phyloP scores from a whole-genome alignment of 805 yeast species.

The Cyberlindnera subsufficiens region DNA sequence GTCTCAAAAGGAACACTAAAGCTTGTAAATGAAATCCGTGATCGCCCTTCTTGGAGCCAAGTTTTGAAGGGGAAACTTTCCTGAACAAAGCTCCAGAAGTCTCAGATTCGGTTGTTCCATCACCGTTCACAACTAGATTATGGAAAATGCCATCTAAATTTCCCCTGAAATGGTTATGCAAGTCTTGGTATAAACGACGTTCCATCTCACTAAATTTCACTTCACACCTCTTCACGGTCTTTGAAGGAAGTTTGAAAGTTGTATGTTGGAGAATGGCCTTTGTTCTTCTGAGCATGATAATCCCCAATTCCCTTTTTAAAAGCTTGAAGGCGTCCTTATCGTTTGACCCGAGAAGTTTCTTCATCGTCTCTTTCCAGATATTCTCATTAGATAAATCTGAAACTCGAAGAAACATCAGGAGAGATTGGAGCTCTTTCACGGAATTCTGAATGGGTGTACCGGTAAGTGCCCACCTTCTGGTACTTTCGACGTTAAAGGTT shows the following conservation, averaged over 20 bases:
- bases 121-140: not conserved
- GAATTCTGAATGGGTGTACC: slow-evolving; percentile 64
- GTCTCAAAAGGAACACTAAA: slow-evolving; percentile 26
- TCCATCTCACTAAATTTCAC: slow-evolving; percentile 25
- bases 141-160: slow-evolving; percentile 5
- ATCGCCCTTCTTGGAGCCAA: slow-evolving; percentile 5
- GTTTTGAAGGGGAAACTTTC: slow-evolving; percentile 7
- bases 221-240: slow-evolving; percentile 11
- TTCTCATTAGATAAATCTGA: slow-evolving; percentile 18
- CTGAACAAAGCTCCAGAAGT: slow-evolving; percentile 8
- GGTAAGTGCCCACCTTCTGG: slow-evolving; percentile 52
- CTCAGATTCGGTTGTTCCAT: not conserved
- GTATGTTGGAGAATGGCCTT: slow-evolving; percentile 29
- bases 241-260: slow-evolving; percentile 17
- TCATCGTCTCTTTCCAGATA: slow-evolving; percentile 29
- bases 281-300: slow-evolving; percentile 41
- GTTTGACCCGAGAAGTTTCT: slow-evolving; percentile 23
- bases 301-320: slow-evolving; percentile 22
- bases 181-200: slow-evolving; percentile 20
- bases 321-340: slow-evolving; percentile 36
- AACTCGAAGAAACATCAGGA: slow-evolving; percentile 39
- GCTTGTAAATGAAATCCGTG: slow-evolving; percentile 21
- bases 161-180: slow-evolving; percentile 15
- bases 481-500: slow-evolving; percentile 33
- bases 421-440: slow-evolving; percentile 45